Evolutionary conservation across 352 stramenopile genomes (phyloP).

Genomic region (Pythium rishiriense): DNA sequence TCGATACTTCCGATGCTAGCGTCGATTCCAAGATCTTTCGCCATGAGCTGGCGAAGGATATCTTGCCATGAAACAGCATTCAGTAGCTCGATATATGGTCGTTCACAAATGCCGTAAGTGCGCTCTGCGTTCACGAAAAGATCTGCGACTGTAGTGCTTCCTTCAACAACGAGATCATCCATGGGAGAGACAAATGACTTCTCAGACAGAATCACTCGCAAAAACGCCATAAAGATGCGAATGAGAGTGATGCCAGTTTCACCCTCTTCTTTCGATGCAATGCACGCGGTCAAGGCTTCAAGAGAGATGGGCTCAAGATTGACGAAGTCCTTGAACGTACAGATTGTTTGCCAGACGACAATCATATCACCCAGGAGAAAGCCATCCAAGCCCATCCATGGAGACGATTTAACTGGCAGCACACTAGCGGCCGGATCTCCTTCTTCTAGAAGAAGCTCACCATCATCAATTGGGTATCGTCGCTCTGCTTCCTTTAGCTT

Average conservation of each 20-base stretch:
- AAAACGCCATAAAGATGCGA: slow-evolving; percentile 73
- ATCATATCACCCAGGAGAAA: slow-evolving; percentile 71
- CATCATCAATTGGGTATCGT: slow-evolving; percentile 75
- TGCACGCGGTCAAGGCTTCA: slow-evolving; percentile 55
- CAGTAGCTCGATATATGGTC: slow-evolving; percentile 65
- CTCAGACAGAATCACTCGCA: slow-evolving; percentile 69
- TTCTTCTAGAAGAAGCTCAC: slow-evolving; percentile 52
- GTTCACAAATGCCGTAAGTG: slow-evolving; percentile 77
- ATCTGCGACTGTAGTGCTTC: slow-evolving; percentile 79
- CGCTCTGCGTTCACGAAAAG: slow-evolving; percentile 69
- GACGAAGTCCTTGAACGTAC: slow-evolving; percentile 74
- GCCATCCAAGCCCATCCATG: slow-evolving; percentile 54
- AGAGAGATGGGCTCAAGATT: slow-evolving; percentile 59
- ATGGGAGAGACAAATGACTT: slow-evolving; percentile 79
- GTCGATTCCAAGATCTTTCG: slow-evolving; percentile 76
- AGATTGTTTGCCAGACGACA: slow-evolving; percentile 79
- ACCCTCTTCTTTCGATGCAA: slow-evolving; percentile 39
- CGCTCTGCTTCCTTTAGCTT: slow-evolving; percentile 47
- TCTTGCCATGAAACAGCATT: slow-evolving; percentile 86
- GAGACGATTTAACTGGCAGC: slow-evolving; percentile 39
- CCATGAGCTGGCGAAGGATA: slow-evolving; percentile 81
- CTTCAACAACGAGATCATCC: slow-evolving; percentile 78
- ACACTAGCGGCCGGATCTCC: slow-evolving; percentile 22
- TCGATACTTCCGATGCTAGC: slow-evolving; percentile 71
- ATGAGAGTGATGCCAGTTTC: slow-evolving; percentile 52